phyloP scores from a whole-genome alignment of 495 filamentous ascomycete genomes.

The Penicillium nucicola region DNA sequence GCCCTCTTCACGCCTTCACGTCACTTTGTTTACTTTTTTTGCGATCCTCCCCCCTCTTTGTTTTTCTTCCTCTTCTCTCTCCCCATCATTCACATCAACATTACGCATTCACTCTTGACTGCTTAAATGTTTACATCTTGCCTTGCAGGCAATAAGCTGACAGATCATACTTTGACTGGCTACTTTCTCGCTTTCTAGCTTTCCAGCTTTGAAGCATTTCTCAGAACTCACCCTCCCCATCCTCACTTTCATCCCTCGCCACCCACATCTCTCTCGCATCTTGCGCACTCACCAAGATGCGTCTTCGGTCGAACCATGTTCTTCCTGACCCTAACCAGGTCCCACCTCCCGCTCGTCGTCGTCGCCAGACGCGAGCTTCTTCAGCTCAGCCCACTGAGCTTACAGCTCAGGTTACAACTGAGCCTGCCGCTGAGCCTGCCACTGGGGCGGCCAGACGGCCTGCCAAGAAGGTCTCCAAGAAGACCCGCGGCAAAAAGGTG shows the following conservation, averaged over 20 bases:
- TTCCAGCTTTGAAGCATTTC: neutral
- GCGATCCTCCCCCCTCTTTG: neutral
- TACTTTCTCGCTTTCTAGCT: neutral
- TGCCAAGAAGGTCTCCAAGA: neutral
- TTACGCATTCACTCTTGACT: neutral
- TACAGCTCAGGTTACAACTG: no score
- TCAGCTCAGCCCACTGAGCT: constrained; percentile 13
- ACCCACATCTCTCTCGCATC: neutral
- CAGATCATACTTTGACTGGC: neutral
- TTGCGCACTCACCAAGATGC: constrained; percentile 5
- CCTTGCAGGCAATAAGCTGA: neutral
- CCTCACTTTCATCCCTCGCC: neutral
- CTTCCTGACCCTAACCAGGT: neutral
- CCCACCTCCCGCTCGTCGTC: constrained; percentile 7
- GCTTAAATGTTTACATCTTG: neutral
- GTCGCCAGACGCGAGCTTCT: constrained; percentile 17
- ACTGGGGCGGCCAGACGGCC: constrained; percentile 4
- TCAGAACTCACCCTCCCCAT: neutral
- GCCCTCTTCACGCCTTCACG: neutral
- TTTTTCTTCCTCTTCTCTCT: neutral
- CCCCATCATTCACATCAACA: neutral
- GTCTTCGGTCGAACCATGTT: constrained; percentile 4
- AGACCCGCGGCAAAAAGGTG: neutral
- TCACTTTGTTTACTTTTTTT: neutral
- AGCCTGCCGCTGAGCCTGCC: constrained; percentile 3